A percentile compares a stretch with the other conserved stretches of the same genome.
These are phyloP conservation scores for Silene vulgaris DNA, from an alignment of 179 eudicot genomes.

Conservation along the genomic window DNA sequence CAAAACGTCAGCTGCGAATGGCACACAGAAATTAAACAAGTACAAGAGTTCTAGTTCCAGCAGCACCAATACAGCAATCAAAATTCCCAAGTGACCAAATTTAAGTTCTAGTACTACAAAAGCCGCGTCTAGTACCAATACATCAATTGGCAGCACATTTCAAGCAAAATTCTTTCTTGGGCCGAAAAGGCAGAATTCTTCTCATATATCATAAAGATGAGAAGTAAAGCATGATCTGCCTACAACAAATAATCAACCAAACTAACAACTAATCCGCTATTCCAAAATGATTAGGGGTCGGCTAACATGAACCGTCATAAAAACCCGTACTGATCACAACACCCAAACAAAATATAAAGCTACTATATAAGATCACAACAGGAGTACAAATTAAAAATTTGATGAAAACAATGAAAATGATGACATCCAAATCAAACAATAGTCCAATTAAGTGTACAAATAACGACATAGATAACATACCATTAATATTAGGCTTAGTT, in stretches of 20 bases:
- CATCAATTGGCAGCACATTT: neutral
- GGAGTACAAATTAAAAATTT: conserved; percentile 8
- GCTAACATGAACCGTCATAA: neutral
- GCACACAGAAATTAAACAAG: neutral
- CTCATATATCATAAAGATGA: neutral
- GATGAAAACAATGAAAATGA: neutral
- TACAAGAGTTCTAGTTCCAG: neutral
- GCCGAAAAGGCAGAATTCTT: neutral
- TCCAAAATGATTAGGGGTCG: neutral
- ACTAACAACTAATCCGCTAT: neutral
- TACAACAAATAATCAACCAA: too few species aligned
- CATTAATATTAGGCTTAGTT: neutral
- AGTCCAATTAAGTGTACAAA: conserved; percentile 18
- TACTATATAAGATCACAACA: neutral
- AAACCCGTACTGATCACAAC: neutral
- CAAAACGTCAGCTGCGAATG: neutral
- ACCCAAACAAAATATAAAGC: neutral
- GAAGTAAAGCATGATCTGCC: too few species aligned
- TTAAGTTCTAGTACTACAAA: neutral
- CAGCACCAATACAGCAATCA: neutral
- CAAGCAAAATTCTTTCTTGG: neutral
- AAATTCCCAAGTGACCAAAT: neutral
- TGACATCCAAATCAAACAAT: neutral
- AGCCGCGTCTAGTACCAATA: neutral
- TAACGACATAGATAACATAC: neutral